Evolutionary conservation across 306 rosid genomes (phyloP), one percentile per base, ranked within the genome.

Genomic region (Clitoria ternatea): DNA sequence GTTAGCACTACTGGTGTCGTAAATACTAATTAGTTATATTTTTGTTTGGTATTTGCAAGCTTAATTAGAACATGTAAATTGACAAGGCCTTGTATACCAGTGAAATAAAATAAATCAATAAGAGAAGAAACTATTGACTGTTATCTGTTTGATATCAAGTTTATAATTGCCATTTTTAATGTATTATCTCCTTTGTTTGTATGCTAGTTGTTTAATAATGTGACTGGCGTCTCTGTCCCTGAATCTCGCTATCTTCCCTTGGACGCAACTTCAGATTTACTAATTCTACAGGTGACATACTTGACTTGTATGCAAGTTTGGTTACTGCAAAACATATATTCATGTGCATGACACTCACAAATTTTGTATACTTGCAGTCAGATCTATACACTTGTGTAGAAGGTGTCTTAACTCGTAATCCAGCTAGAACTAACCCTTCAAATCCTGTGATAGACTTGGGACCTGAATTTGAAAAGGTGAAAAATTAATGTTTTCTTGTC

Each of bases 381-480:
- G 88, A 86, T 82, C 79, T 88, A 9, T 91, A 75, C 79, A 78
- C 73, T 36, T 76, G 24, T 37, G 63, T 65, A 36, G 79, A 83
- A 61, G 97, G 96, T 37, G 56, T 78, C 70, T 48, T 86, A 73
- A 85, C 79, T 66, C 81, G 80, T n/a, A 85, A 88, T 85, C 76
- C 89, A 33, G 81, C 85, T 33, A 88, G 96, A 85, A 74, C 80
- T 39, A 80, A 85, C 73, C 81, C 89, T 27, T 57, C 52, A 67
- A 72, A 86, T 80, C 97, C 97, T 48, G 62, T 69, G 15, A 80
- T 91, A 65, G 82, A 77, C 69, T 76, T 91, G 76, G 96, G 97
- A 37, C 89, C 89, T 17, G 92, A 88, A 73, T 88, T 88, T 81
- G 90, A 79, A 61, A 88, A 80, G 96, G 97, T 91, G 47, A 55